Conservation (phyloP, 129 eudicot species). For the Calendula officinalis region DNA sequence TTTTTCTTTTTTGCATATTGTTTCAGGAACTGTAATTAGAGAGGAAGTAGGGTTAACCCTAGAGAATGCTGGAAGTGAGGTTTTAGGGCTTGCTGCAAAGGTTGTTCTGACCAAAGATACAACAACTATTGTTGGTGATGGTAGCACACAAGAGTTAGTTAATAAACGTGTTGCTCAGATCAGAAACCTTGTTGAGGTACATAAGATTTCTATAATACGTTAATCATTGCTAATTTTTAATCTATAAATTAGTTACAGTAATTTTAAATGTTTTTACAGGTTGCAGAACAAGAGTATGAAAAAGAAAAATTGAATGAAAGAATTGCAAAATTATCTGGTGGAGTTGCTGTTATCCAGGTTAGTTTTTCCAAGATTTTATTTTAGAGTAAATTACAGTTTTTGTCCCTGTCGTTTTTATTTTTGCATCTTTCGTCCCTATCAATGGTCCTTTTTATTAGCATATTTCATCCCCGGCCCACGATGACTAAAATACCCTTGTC, state of each 20-base stretch:
- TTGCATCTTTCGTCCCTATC: too few species aligned
- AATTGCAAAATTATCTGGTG: conserved; percentile 78
- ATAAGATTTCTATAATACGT: neutral
- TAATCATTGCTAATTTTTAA: neutral
- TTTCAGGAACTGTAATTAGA: conserved; percentile 63
- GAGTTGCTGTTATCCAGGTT: conserved; percentile 77
- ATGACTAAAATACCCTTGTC: too few species aligned
- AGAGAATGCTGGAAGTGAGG: conserved; percentile 59
- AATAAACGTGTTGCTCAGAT: conserved; percentile 57
- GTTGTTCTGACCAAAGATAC: conserved; percentile 65
- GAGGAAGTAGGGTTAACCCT: conserved; percentile 71
- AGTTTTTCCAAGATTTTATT: conserved; percentile 2
- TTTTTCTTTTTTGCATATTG: conserved; percentile 22
- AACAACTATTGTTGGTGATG: conserved; percentile 79
- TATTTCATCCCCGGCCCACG: too few species aligned
- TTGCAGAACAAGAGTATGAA: conserved; percentile 67
- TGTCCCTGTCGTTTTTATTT: too few species aligned
- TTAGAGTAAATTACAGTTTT: neutral
- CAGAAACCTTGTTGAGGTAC: conserved; percentile 64
- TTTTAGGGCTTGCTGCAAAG: conserved; percentile 72
- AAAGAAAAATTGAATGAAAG: conserved; percentile 68
- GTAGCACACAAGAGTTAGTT: conserved; percentile 68
- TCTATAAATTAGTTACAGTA: neutral
- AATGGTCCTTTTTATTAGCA: too few species aligned
- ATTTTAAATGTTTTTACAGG: conserved; percentile 32